Percentiles rank a stretch among this genome's conserved stretches.
phyloP scores from a whole-genome alignment of 495 filamentous ascomycete genomes.

The Aspergillus indologenus region DNA sequence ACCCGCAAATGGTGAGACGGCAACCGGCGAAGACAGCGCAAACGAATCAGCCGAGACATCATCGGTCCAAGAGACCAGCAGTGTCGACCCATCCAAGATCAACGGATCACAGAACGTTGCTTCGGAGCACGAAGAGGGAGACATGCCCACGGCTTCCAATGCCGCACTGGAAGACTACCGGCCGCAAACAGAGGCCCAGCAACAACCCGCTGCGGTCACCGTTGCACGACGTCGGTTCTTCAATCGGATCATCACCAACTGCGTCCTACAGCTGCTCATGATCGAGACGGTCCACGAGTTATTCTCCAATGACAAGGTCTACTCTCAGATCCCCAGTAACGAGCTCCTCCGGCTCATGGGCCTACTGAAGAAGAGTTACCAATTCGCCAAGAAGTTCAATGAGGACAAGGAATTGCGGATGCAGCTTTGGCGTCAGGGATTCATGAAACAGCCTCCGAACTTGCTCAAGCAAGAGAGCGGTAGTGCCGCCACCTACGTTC shows the following conservation, averaged over 20 bases:
- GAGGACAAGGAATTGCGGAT: slow-evolving; percentile 93
- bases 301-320: slow-evolving; percentile 95
- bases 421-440: slow-evolving; percentile 92
- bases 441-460: slow-evolving; percentile 99
- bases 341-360: slow-evolving; percentile 91
- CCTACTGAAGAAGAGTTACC: slow-evolving; percentile 88
- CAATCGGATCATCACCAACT: slow-evolving; percentile 99
- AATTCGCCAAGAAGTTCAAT: slow-evolving; percentile 96
- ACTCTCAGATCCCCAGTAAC: slow-evolving; percentile 81
- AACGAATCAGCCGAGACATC: slow-evolving; percentile 18
- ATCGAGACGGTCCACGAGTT: slow-evolving; percentile 98
- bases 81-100: slow-evolving; percentile 56
- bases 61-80: slow-evolving; percentile 23
- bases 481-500: slow-evolving; percentile 87
- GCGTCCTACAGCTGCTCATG: slow-evolving; percentile 95
- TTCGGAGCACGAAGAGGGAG: slow-evolving; percentile 38
- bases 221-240: slow-evolving; percentile 93
- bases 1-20: slow-evolving; percentile 31
- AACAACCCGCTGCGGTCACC: slow-evolving; percentile 87
- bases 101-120: slow-evolving; percentile 51
- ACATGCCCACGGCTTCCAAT: slow-evolving; percentile 37
- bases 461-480: slow-evolving; percentile 97
- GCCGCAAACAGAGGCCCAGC: slow-evolving; percentile 60
- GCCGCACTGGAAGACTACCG: slow-evolving; percentile 85
- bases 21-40: slow-evolving; percentile 26